Percentiles rank a stretch among this genome's conserved stretches.
These are phyloP conservation scores for Cryptosporidium sp. DNA, from an alignment of 169 alveolate genomes.

Conservation along the genomic window DNA sequence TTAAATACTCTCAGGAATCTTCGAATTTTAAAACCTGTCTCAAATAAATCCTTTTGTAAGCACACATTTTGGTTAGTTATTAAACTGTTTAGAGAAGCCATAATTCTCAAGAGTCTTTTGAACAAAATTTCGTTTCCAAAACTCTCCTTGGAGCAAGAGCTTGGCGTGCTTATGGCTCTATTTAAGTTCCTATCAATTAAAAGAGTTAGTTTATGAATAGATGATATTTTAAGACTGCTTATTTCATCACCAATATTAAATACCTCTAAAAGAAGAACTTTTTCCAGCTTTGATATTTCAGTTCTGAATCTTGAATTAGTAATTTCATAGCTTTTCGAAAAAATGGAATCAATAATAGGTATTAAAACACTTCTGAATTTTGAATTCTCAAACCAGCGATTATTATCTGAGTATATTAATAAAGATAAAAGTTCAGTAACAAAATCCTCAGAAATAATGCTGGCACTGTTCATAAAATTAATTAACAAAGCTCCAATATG, in stretches of 20 bases:
- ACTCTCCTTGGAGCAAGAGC: background rate
- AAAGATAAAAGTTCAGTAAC: background rate
- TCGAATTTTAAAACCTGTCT: constrained; percentile 47
- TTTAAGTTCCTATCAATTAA: constrained; percentile 23
- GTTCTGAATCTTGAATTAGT: background rate
- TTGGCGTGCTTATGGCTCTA: background rate
- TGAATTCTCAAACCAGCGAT: constrained; percentile 1
- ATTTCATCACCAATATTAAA: background rate
- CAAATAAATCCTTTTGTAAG: constrained; percentile 4
- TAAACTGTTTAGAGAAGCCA: background rate
- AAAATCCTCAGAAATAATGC: background rate
- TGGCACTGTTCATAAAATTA: background rate
- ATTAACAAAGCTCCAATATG: background rate
- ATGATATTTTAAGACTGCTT: background rate
- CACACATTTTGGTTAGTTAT: background rate
- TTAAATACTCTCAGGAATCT: constrained; percentile 25
- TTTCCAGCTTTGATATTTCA: background rate
- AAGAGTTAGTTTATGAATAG: constrained; percentile 3
- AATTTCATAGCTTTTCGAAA: background rate
- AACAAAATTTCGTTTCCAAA: background rate
- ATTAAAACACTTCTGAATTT: background rate
- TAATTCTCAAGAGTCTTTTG: background rate
- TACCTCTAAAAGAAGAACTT: background rate
- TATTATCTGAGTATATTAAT: constrained; percentile 3
- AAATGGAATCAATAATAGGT: constrained; percentile 12